A percentile compares a stretch with the other conserved stretches of the same genome.
phyloP scores from a whole-genome alignment of 495 filamentous ascomycete genomes.

The Lineolata rhizophorae region DNA sequence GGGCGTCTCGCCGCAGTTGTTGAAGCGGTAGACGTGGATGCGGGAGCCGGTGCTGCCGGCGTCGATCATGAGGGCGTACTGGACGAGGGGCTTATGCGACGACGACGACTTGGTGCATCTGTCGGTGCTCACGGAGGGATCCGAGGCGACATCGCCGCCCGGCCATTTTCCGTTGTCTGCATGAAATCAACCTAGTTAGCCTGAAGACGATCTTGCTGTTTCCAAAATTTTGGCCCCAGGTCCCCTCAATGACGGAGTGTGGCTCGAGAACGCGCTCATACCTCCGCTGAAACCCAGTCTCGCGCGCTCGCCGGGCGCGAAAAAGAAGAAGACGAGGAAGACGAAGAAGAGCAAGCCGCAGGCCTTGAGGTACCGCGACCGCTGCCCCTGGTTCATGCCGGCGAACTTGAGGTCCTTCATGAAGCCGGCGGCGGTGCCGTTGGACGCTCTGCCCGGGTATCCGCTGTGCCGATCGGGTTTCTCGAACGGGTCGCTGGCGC shows the following conservation, averaged over 20 bases:
- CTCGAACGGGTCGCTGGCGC: conserved; percentile 24
- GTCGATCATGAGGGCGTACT: conserved; percentile 97
- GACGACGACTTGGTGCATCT: conserved; percentile 68
- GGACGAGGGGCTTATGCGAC: conserved; percentile 72
- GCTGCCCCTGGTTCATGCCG: conserved; percentile 26
- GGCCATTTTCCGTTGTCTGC: conserved; percentile 3
- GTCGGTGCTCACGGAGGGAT: conserved; percentile 36
- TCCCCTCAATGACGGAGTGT: too few species aligned
- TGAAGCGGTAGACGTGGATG: conserved; percentile 97
- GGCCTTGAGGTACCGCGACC: conserved; percentile 55
- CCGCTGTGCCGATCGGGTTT: conserved; percentile 23
- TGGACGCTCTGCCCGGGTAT: too few species aligned
- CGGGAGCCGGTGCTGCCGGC: conserved; percentile 93
- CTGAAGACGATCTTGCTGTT: too few species aligned
- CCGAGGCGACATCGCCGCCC: conserved; percentile 20
- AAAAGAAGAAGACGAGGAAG: conserved; percentile 51
- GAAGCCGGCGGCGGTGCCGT: conserved; percentile 7
- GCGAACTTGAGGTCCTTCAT: conserved; percentile 20
- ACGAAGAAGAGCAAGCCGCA: conserved; percentile 55
- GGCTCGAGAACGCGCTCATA: too few species aligned
- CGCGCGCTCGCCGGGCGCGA: conserved; percentile 33
- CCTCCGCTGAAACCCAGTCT: conserved; percentile 9
- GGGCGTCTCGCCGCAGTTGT: conserved; percentile 91
- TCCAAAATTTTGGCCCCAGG: conserved; percentile 6
- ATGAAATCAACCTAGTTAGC: too few species aligned